A percentile compares a stretch with the other conserved stretches of the same genome.
These are phyloP conservation scores for Neoscytalidium dimidiatum DNA, from an alignment of 2,329 filamentous ascomycete genomes.

Conservation along the genomic window DNA sequence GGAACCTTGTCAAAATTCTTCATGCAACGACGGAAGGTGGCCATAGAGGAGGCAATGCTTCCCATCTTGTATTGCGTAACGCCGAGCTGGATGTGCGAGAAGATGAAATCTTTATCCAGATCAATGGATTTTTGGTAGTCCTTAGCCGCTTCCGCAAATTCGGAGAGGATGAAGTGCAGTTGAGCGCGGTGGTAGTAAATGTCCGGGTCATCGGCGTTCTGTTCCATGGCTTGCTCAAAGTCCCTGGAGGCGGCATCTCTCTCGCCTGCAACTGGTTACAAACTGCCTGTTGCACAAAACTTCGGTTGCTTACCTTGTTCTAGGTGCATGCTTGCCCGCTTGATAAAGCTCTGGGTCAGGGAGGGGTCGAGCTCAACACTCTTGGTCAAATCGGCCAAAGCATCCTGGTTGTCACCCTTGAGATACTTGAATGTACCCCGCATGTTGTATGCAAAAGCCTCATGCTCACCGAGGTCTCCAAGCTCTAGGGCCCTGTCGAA, in stretches of 20 bases:
- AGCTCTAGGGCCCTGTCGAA: slow-evolving; percentile 89
- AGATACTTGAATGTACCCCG: slow-evolving; percentile 94
- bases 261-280: slow-evolving; percentile 57
- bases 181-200: slow-evolving; percentile 99
- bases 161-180: slow-evolving; percentile 94
- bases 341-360: slow-evolving; percentile 96
- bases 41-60: slow-evolving; percentile 95
- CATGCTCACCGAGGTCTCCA: slow-evolving; percentile 75
- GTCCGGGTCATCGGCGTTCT: slow-evolving; percentile 88
- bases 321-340: slow-evolving; percentile 96
- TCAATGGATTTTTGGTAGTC: slow-evolving; percentile 99
- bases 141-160: slow-evolving; percentile 90
- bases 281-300: not conserved
- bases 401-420: slow-evolving; percentile 80
- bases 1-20: slow-evolving; percentile 98
- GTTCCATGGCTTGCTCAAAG: slow-evolving; percentile 80
- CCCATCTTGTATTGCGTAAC: slow-evolving; percentile 99
- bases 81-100: slow-evolving; percentile 98
- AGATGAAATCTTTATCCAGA: slow-evolving; percentile 93
- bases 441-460: slow-evolving; percentile 94
- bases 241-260: slow-evolving; percentile 85
- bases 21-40: slow-evolving; percentile 93
- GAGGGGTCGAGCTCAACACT: slow-evolving; percentile 86
- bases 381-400: slow-evolving; percentile 84
- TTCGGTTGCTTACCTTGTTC: slow-evolving; percentile 69